Conservation (phyloP, 2,329 filamentous ascomycete species). For the Sporothrix globosa region DNA sequence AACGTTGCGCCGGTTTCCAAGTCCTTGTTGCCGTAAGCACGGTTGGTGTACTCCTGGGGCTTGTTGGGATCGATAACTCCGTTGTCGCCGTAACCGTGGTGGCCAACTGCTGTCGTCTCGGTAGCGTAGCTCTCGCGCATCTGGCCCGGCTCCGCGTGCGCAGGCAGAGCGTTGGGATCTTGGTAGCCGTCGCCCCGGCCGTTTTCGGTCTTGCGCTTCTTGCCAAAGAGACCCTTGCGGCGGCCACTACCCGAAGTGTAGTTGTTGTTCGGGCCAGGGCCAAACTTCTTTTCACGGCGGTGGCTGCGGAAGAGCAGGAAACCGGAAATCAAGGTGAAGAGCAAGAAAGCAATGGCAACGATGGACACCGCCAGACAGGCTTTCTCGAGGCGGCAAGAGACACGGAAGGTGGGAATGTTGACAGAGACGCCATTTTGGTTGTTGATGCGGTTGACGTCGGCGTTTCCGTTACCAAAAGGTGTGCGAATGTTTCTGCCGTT, state of each 20-base stretch:
- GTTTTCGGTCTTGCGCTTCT: conserved; percentile 36
- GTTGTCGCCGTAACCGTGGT: conserved; percentile 33
- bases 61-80: conserved; percentile 21
- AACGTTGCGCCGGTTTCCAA: background rate
- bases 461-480: conserved; percentile 67
- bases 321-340: conserved; percentile 39
- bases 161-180: conserved; percentile 44
- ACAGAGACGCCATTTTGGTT: conserved; percentile 56
- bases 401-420: conserved; percentile 51
- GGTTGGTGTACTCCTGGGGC: background rate
- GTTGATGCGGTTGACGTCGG: conserved; percentile 52
- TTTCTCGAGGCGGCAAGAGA: conserved; percentile 74
- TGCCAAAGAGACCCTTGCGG: conserved; percentile 43
- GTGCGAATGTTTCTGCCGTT: conserved; percentile 60
- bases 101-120: conserved; percentile 42
- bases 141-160: conserved; percentile 40
- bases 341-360: conserved; percentile 60
- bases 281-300: conserved; percentile 47
- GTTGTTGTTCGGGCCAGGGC: conserved; percentile 48
- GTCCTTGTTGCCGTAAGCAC: conserved; percentile 14
- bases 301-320: conserved; percentile 41
- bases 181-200: background rate
- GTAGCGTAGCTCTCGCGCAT: conserved; percentile 45
- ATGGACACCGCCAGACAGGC: conserved; percentile 78
- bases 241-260: conserved; percentile 46